A percentile compares a stretch with the other conserved stretches of the same genome.
Evolutionary conservation across 192 early-diverging fungal genomes (phyloP).

Genomic region (Linnemannia schmuckeri): DNA sequence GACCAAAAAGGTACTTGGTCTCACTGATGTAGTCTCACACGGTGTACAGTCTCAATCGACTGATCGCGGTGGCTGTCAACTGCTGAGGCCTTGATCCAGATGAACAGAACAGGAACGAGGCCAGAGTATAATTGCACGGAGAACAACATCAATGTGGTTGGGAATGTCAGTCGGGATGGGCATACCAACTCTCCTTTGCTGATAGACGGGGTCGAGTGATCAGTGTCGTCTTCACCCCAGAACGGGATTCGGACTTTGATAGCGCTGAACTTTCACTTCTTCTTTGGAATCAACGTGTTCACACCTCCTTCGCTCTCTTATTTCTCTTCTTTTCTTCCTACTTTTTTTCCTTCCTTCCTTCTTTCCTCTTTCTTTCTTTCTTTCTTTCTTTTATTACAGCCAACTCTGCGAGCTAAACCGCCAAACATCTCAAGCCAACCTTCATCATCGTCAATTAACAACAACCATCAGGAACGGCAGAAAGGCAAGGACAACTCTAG

Average conservation of each 20-base stretch:
- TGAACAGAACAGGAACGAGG: too few species aligned
- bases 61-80: too few species aligned
- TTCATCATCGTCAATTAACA: too few species aligned
- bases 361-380: not conserved
- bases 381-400: not conserved
- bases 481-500: not conserved
- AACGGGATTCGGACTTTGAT: not conserved
- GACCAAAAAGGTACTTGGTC: too few species aligned
- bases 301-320: not conserved
- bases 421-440: not conserved
- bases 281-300: not conserved
- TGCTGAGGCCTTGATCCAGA: too few species aligned
- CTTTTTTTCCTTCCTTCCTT: not conserved
- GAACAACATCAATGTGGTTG: too few species aligned
- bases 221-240: not conserved
- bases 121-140: too few species aligned
- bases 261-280: not conserved
- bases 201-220: too few species aligned
- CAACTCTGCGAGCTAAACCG: not conserved
- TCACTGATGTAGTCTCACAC: too few species aligned
- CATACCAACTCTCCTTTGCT: too few species aligned
- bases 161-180: too few species aligned
- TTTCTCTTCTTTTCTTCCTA: constrained; percentile 10
- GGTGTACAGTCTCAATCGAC: too few species aligned
- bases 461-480: not conserved